Base-by-base conservation (phyloP, 148 eudicot species). In the Amaranthus hypochondriacus region DNA sequence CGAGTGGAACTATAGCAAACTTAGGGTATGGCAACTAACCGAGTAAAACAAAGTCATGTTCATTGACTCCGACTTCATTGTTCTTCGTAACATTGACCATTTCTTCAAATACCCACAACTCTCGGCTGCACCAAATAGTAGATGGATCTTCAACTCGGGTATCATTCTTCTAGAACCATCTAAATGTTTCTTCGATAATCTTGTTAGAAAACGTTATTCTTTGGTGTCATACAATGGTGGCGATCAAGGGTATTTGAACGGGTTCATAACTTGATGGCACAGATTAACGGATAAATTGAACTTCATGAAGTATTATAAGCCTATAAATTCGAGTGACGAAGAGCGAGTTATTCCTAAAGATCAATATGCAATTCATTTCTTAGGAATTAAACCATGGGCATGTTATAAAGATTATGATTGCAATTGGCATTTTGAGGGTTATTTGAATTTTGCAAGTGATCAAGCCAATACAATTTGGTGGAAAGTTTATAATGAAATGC, bases 1-100 rank as follows among this genome's bases (percentile, higher is more conserved):
- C 69, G 78, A 83, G 47, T 89, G 89, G 87, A 92, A 92, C 78
- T 92, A 92, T 66, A 92, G 90, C 88, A 92, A 89, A 63, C 90
- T 92, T 5, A 76, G 92, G 7, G 81, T 89, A 9, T 92, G 92
- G 92, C 87, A 85, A 44, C 81, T 92, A 14, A 82, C 63, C 0
- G 82, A 89, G 10, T 92, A 92, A 73, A 77, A 80, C 56, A 92
- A 92, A 69, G 62, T 92, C 65, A 83, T 92, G 9, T 89, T 92
- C 80, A 82, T 92, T 3, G 97, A 92, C 59, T 56, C 97, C 0
- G 97, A 89, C 56, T 76, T 92, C 64, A 66, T 89, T 4, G 79
- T 89, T 5, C 84, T 82, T 13, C 66, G 50, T 28, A 92, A 85
- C 78, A 73, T 92, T 3, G 97, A 92, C 49, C 62, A 70, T 2